A percentile compares a stretch with the other conserved stretches of the same genome.
These are phyloP conservation scores for Platanthera zijinensis DNA, from an alignment of 106 monocot genomes.

Conservation along the genomic window DNA sequence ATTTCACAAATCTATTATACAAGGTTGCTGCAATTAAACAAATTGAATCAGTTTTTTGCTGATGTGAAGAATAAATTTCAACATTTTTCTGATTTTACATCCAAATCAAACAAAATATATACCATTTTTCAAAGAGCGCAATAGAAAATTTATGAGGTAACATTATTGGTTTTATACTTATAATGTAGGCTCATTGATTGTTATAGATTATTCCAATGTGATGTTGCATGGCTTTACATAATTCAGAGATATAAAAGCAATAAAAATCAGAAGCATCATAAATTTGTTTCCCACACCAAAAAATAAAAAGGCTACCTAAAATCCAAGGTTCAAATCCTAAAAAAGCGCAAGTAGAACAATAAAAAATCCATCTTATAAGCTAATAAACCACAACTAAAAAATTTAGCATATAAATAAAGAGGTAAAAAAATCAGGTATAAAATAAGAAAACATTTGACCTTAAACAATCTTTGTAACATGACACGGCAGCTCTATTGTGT, in stretches of 20 bases:
- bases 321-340: not conserved
- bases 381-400: not conserved
- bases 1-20: not conserved
- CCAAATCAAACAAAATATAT: not conserved
- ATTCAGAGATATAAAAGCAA: not conserved
- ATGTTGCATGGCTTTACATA: not conserved
- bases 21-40: not conserved
- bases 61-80: not conserved
- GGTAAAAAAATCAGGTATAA: not conserved
- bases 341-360: not conserved
- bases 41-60: not conserved
- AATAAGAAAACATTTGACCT: constrained; percentile 34
- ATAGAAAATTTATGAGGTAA: not conserved
- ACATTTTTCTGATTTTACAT: not conserved
- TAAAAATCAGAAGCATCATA: not conserved
- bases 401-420: not conserved
- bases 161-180: not conserved
- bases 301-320: not conserved
- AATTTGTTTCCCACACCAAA: not conserved
- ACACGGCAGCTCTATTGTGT: constrained; percentile 66
- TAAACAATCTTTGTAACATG: constrained; percentile 93
- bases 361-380: not conserved
- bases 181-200: not conserved
- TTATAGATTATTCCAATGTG: not conserved
- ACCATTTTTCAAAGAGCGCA: not conserved